Evolutionary conservation across 768 basidiomycete species (phyloP).

Genomic region (Pleurotus cornucopiae): DNA sequence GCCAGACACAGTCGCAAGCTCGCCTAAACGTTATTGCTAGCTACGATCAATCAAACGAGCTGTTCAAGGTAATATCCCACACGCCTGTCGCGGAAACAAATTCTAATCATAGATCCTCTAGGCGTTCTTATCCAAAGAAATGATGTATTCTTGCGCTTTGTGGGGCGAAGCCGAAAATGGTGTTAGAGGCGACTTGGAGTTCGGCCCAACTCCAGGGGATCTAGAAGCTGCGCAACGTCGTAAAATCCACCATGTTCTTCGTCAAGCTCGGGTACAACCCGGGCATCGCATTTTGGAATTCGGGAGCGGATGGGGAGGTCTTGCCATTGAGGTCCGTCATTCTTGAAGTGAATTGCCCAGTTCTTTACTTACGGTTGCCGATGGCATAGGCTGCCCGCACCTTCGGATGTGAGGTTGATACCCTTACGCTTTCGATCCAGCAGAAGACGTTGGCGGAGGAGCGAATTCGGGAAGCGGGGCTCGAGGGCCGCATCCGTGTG

Average conservation of each 20-base stretch:
- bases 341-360: background rate
- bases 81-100: constrained; percentile 4
- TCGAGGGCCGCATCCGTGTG: constrained; percentile 69
- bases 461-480: constrained; percentile 67
- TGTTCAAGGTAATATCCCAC: constrained; percentile 59
- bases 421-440: constrained; percentile 81
- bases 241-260: constrained; percentile 81
- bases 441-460: constrained; percentile 88
- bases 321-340: constrained; percentile 79
- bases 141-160: constrained; percentile 93
- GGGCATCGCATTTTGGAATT: constrained; percentile 86
- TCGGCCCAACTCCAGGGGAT: constrained; percentile 56
- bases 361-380: too few relatives aligned
- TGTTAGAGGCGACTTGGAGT: constrained; percentile 63
- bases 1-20: constrained; percentile 69
- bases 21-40: constrained; percentile 81
- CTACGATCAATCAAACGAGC: constrained; percentile 89
- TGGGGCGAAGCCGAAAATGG: constrained; percentile 82
- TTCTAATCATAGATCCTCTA: constrained; percentile 20
- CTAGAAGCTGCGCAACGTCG: constrained; percentile 79
- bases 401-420: constrained; percentile 84
- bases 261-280: constrained; percentile 68
- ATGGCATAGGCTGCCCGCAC: constrained; percentile 53
- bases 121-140: constrained; percentile 81
- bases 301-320: constrained; percentile 90